Base-by-base conservation (phyloP, 78 protist species). In the Monosiga brevicollis region DNA sequence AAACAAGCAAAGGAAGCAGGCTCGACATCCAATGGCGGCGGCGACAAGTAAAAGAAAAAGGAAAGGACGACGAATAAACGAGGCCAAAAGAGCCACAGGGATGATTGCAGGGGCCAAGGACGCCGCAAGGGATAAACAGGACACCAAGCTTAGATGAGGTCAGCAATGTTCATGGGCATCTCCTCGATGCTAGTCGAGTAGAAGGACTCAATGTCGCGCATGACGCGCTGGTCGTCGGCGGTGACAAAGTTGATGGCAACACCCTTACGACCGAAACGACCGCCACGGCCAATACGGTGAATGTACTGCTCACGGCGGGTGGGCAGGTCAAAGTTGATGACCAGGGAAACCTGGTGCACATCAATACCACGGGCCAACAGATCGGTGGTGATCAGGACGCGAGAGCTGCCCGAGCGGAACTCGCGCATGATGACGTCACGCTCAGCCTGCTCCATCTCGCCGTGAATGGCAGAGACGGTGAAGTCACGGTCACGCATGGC, bases 341-440 rank as follows among this genome's bases (percentile, higher is more conserved):
- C 98, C 42, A 98, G 93, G 6, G 97, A 93, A 1, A 98, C 99
- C 87, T 94, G 98, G 85, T 92, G 96, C 71, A 97, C 98, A 84
- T 97, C 99, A 73, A 97, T 95, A 83, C 99, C 99, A 32, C 99
- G 93, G 24, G 99, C 98, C 70, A 95, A 88, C 42, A 98, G 86
- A 84, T 98, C 99, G 79, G 99, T 98, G 73, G 99, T 91, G 91
- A 98, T 96, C 85, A 98, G 95, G 49, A 98, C 96, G 38, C 99
- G 97, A 29, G 89, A 42, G 26, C 83, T 0, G 70, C 99, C 99
- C 0, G 88, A 41, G 76, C 99, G 90, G 98, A 98, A 98, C 81
- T 94, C 95, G 38, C 78, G 38, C 95, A 98, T 94, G 90, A 98
- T 95, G 73, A 78, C 84, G 70, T 95, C 97, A 43, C 99, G 95